Evolutionary conservation across 352 stramenopile genomes (phyloP).

Genomic region (Phytophthora melonis): DNA sequence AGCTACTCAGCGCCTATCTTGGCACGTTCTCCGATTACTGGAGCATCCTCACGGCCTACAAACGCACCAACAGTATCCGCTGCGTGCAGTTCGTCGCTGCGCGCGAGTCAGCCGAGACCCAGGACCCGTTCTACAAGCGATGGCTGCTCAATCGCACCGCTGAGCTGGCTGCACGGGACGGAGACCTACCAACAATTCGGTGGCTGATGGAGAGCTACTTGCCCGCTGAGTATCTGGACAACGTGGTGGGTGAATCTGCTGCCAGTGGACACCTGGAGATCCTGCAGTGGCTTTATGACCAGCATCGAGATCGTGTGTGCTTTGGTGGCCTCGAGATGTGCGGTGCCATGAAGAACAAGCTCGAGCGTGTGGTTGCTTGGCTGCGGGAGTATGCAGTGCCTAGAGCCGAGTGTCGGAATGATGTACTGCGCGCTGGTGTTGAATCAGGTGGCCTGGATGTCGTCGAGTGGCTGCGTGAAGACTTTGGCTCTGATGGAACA

Average conservation of each 20-base stretch:
- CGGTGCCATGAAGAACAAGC: conserved; percentile 42
- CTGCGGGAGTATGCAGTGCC: conserved; percentile 38
- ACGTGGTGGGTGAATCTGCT: conserved; percentile 22
- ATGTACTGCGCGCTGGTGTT: conserved; percentile 20
- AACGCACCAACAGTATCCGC: conserved; percentile 12
- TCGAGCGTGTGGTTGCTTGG: conserved; percentile 51
- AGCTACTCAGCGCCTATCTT: conserved; percentile 5
- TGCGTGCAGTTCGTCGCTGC: conserved; percentile 25
- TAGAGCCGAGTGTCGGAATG: not conserved
- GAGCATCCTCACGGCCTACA: conserved; percentile 24
- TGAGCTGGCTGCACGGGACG: conserved; percentile 8
- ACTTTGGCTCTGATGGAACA: conserved; percentile 10
- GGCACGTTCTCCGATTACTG: conserved; percentile 21
- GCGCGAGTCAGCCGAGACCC: conserved; percentile 5
- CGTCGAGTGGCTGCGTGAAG: conserved; percentile 24
- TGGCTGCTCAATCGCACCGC: conserved; percentile 33
- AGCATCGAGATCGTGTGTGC: conserved; percentile 10
- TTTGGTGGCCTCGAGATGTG: conserved; percentile 30
- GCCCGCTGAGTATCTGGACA: conserved; percentile 11
- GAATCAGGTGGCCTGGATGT: conserved; percentile 19
- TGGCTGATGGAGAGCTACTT: conserved; percentile 33
- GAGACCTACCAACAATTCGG: conserved; percentile 12
- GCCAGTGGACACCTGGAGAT: conserved; percentile 19
- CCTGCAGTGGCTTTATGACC: conserved; percentile 29
- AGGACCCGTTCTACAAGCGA: conserved; percentile 38